A percentile compares a stretch with the other conserved stretches of the same genome.
Conservation (phyloP, 805 yeast species). For the Zygotorulaspora florentina region DNA sequence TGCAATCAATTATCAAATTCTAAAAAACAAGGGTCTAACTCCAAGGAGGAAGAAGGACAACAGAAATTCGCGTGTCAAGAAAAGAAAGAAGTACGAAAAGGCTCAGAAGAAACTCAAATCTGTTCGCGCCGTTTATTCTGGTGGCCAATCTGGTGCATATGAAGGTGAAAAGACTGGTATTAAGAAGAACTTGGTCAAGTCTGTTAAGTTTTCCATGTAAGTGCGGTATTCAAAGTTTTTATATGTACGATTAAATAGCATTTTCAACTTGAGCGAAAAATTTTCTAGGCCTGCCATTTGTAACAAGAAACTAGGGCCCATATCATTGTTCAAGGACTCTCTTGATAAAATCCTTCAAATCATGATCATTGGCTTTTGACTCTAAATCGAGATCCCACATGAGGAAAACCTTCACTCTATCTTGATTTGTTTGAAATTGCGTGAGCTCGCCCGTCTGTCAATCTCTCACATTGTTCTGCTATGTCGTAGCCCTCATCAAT, state of each 20-base stretch:
- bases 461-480: conserved; percentile 15
- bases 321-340: neutral
- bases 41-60: conserved; percentile 89
- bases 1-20: conserved; percentile 89
- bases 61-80: conserved; percentile 94
- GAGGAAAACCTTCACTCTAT: conserved; percentile 24
- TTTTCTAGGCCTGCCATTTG: neutral
- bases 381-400: conserved; percentile 31
- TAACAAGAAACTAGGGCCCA: neutral
- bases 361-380: conserved; percentile 4
- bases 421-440: conserved; percentile 16
- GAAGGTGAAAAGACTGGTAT: conserved; percentile 97
- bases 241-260: neutral
- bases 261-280: neutral
- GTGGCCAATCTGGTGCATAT: conserved; percentile 68
- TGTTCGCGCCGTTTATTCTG: conserved; percentile 81
- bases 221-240: neutral
- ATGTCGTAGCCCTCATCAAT: conserved; percentile 21
- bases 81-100: conserved; percentile 92
- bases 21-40: conserved; percentile 94
- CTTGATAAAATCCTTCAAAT: conserved; percentile 11
- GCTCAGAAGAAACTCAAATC: conserved; percentile 93
- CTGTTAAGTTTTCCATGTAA: conserved; percentile 57
- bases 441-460: conserved; percentile 17
- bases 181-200: conserved; percentile 85